Evolutionary conservation across 345 rosid species (phyloP), one percentile per base, ranked within the genome.

Genomic region (Eucalyptus curtisii): DNA sequence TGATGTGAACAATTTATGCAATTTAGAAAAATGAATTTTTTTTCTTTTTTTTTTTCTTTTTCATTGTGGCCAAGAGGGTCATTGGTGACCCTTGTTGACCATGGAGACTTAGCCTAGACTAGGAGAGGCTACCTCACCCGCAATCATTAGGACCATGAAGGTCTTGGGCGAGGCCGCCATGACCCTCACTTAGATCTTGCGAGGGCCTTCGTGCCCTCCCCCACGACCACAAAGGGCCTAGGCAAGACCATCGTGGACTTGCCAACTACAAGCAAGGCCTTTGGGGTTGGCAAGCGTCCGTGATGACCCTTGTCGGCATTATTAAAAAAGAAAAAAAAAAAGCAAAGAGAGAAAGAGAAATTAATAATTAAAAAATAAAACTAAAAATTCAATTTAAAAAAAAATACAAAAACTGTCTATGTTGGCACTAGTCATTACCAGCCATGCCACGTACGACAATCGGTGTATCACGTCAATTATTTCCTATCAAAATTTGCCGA

Each of bases 361-460:
- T 55, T 55, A 55, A 55, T 55, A 22, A 55, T 53, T 53, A 53
- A 8, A 53, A 53, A 53, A n/a, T n/a, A 53, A 53, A 20, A 15
- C 20, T 53, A 53, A 20, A 20, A 53, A 53, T 1, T 20, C 1
- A 20, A 20, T 53, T 19, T 53, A 1, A 0, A 7, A 53, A 52
- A 52, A 53, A 8, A 20, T 53, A 53, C 2, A 53, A 53, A 52
- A 53, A 53, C 24, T 55, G 4, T 24, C 5, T 24, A 55, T 5
- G 0, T 24, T 20, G 4, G 6, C 11, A 55, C 2, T 2, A 1
- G 0, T 22, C 4, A 7, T 53, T 50, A 8, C 1, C 9, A 0
- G 27, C 0, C 2, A 0, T 20, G 59, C 12, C 12, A 55, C 0
- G 0, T 55, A 9, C 0, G 13, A 55, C 5, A 11, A 55, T 22